A percentile compares a stretch with the other conserved stretches of the same genome.
Evolutionary conservation across 495 filamentous ascomycete species (phyloP).

Genomic region (Monascus purpureus): DNA sequence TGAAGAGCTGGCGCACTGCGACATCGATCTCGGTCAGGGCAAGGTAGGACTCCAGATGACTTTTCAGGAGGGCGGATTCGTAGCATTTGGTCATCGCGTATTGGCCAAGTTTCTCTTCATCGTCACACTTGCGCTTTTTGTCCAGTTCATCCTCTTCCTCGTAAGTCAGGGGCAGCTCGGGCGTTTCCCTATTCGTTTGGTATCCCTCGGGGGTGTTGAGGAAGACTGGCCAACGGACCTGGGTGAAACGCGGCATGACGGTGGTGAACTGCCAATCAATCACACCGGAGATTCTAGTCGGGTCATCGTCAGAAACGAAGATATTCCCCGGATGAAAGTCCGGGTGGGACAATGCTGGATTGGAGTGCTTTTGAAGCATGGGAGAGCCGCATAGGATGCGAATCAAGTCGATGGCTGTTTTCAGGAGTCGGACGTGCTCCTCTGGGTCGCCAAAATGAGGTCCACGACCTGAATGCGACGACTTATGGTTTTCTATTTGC

Average conservation of each 20-base stretch:
- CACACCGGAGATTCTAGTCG: conserved; percentile 8
- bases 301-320: conserved; percentile 12
- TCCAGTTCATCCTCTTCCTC: conserved; percentile 9
- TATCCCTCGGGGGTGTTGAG: conserved; percentile 12
- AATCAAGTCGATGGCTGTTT: conserved; percentile 4
- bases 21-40: conserved; percentile 8
- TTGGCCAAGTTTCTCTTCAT: neutral
- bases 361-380: conserved; percentile 2
- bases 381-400: conserved; percentile 1
- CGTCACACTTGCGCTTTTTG: neutral
- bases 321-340: conserved; percentile 23
- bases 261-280: conserved; percentile 15
- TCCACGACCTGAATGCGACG: neutral
- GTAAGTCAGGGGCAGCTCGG: conserved; percentile 13
- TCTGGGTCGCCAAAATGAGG: conserved; percentile 1
- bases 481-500: neutral
- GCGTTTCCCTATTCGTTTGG: conserved; percentile 6
- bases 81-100: conserved; percentile 15
- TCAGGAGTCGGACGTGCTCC: conserved; percentile 6
- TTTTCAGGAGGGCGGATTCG: conserved; percentile 11
- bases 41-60: conserved; percentile 9
- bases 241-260: conserved; percentile 13
- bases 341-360: conserved; percentile 13
- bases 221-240: conserved; percentile 18
- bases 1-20: conserved; percentile 10